Base-by-base conservation (phyloP, 371 early-diverging fungal genomes). In the Mortierella sp. region DNA sequence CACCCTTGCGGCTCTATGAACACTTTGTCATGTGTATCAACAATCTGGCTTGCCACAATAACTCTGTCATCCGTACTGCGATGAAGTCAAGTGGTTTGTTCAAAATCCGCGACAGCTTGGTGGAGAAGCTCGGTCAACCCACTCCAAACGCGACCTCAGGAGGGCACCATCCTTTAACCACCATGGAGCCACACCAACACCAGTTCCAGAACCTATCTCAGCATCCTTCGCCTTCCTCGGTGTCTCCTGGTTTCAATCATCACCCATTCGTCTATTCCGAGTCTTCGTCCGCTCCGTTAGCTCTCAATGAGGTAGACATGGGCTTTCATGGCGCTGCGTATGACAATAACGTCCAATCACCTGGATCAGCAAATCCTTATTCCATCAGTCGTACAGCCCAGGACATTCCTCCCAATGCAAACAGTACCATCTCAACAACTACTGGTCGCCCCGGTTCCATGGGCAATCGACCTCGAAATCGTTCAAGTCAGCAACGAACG, bases 41-140 rank as follows among this genome's bases (percentile, higher is more conserved):
- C 41, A 76, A 68, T 27, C 39, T 81, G 58, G 81, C 81, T 14
- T 81, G 80, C 48, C 76, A 68, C 61, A 81, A 79, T 60, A 74
- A 79, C 53, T 70, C 81, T 8, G 74, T 59, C 1, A 79, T 79
- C 31, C 79, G 81, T 18, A 41, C 79, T 7, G 71, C 72, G 19
- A 81, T 81, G 81, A 81, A 81, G 48, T 79, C 81, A 5, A 73
- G 76, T 14, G 81, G 81, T 2, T 54, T 81, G 55, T 81, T 81
- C 63, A 79, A 79, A 58, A 81, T 81, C 28, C 67, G 81, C 1
- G 81, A 81, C 56, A 71, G 63, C n/a, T 39, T 81, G 34, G 64
- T 81, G 10, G 76, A 71, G 57, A 71, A 67, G 19, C 58, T 70
- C 21, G 56, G 66, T 24, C 65, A 61, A n/a, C 52, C 34, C 10